Evolutionary conservation across 2,329 filamentous ascomycete genomes (phyloP).

Genomic region (Apiospora marii): DNA sequence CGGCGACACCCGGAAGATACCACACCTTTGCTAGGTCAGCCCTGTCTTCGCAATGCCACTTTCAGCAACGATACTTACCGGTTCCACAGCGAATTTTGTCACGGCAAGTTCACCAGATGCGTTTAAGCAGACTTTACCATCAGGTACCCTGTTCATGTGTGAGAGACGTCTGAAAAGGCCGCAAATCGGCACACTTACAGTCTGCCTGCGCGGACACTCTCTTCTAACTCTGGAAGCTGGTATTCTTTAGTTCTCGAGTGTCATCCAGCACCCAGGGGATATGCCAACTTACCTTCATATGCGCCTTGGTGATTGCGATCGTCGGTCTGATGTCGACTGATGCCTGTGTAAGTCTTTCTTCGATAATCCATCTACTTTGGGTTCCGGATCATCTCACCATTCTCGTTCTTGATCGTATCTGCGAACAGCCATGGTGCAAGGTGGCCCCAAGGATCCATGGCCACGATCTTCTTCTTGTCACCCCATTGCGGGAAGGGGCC

Average conservation of each 20-base stretch:
- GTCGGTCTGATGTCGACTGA: constrained; percentile 85
- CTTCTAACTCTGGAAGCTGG: constrained; percentile 86
- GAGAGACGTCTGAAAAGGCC: constrained; percentile 25
- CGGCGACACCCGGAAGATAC: constrained; percentile 87
- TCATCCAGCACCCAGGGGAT: background rate
- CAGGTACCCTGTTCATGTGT: constrained; percentile 59
- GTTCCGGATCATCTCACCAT: constrained; percentile 52
- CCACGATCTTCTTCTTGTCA: constrained; percentile 92
- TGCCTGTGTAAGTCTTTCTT: background rate
- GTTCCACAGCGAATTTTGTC: constrained; percentile 96
- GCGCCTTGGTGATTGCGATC: constrained; percentile 89
- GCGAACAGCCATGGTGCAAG: constrained; percentile 84
- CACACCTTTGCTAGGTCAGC: constrained; percentile 59
- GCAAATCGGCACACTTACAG: constrained; percentile 55
- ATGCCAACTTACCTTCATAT: constrained; percentile 73
- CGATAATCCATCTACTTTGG: background rate
- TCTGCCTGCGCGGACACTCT: constrained; percentile 82
- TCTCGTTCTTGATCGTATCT: constrained; percentile 78
- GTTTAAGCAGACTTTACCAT: constrained; percentile 92
- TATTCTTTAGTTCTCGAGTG: constrained; percentile 28
- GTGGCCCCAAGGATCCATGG: constrained; percentile 96
- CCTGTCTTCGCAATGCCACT: background rate
- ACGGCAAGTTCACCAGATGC: constrained; percentile 86
- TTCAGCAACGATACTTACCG: constrained; percentile 62
- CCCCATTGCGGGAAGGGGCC: constrained; percentile 91